Base-by-base conservation (phyloP, 768 basidiomycete species). In the Dacryopinax spathularia region DNA sequence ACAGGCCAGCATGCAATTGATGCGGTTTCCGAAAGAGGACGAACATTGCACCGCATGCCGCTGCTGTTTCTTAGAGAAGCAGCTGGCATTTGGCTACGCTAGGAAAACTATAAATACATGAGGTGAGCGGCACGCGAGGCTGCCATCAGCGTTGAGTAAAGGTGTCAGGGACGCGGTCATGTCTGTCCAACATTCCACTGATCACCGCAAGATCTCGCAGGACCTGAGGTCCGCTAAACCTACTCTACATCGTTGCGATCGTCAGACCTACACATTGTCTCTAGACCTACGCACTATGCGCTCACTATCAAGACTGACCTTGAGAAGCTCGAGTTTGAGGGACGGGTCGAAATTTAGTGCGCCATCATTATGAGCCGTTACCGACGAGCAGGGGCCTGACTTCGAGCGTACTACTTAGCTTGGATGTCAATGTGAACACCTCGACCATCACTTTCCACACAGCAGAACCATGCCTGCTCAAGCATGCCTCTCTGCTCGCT, bases 321-420 rank as follows among this genome's bases (percentile, higher is more conserved):
- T 61, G 80, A 86, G 63, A 79, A 79, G n/a, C 79, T 84, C 65
- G 80, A 76, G 10, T 98, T 92, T 72, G 77, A 82, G 41, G 95
- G 95, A 41, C 78, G 84, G 36, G 88, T 86, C 60, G 83, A 83
- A 67, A 82, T 89, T 70, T 78, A 81, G 89, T 83, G 65, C 62
- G 82, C 75, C 25, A 34, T 37, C 33, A 16, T 41, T 6, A 7
- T 41, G 7, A 15, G 18, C 6, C 5, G 5, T 41, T 22, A 7
- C 7, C 4, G 5, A 41, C 7, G 18, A 41, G 6, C n/a, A n/a
- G n/a, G n/a, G n/a, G n/a, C n/a, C n/a, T n/a, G n/a, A n/a, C n/a
- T n/a, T n/a, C n/a, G n/a, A n/a, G n/a, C n/a, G n/a, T n/a, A n/a
- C 39, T 5, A 41, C 4, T 60, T 62, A 89, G 87, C 67, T 74